Base-by-base conservation (phyloP, 306 rosid genomes). In the Carpinus viminea region DNA sequence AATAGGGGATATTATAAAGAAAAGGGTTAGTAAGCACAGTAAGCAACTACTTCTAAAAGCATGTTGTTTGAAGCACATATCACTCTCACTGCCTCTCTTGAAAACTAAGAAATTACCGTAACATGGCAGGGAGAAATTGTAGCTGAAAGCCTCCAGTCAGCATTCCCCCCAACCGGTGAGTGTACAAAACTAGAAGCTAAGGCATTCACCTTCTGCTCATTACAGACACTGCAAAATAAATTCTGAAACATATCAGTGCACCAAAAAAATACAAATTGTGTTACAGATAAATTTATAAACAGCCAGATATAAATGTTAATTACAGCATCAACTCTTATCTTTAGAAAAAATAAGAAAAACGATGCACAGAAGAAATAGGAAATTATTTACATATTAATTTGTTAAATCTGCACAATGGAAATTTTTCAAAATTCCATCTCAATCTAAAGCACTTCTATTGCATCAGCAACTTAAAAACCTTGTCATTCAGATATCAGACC, bases 121-220 rank as follows among this genome's bases (percentile, higher is more conserved):
- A 91, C 98, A 84, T 93, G 89, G 86, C 98, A 93, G 13, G 99
- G 98, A 73, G 99, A 93, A 77, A 91, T 91, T 60, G 94, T 95
- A 70, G 99, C 98, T 34, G 98, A 93, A 77, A 95, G 83, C 85
- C 86, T 91, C 98, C 98, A 93, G 77, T 93, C 99, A 87, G 93
- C 88, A 73, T 93, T 95, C 90, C 90, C 98, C 81, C 97, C 99
- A 66, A 87, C 82, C 43, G 99, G 99, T 53, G 89, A 85, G 85
- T 85, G 86, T 80, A 95, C 91, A 89, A 95, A 92, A 86, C 91
- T 91, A 84, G 99, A 96, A 52, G 84, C 93, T 81, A 95, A 80
- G 57, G 99, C 99, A 80, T 95, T 93, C 78, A 73, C 94, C 88
- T 95, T 93, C 88, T 90, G 86, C 93, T 91, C 91, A 75, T 93